These are phyloP conservation scores for Arthrobotrys megalospora DNA, from an alignment of 2,329 filamentous ascomycete species.

Conservation along the genomic window DNA sequence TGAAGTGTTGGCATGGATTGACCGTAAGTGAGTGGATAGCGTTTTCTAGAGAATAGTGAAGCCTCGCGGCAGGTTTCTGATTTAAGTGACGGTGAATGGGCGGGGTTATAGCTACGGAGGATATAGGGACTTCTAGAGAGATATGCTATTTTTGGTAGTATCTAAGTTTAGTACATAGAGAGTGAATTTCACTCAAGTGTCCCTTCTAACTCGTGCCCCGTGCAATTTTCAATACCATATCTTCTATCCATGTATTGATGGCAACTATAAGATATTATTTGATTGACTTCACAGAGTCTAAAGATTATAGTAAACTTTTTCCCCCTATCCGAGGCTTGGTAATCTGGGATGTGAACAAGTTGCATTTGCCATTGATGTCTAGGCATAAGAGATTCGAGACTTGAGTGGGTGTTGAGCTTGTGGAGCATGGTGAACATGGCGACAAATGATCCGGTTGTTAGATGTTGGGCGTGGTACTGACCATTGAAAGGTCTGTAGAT, in stretches of 20 bases:
- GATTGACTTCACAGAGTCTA: neutral
- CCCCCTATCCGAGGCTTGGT: no score
- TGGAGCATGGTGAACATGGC: constrained; percentile 23
- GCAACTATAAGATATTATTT: neutral
- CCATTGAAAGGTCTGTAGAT: neutral
- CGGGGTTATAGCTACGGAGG: no score
- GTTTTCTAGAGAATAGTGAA: no score
- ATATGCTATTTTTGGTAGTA: no score
- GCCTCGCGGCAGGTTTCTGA: no score
- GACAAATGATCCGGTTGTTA: neutral
- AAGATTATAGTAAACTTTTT: neutral
- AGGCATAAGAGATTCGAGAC: neutral
- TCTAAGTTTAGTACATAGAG: no score
- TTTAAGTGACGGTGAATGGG: no score
- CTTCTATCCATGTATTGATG: neutral
- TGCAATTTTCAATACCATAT: constrained; percentile 8
- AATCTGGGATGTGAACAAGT: neutral
- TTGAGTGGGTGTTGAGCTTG: neutral
- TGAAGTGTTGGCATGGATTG: no score
- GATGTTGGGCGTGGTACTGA: neutral
- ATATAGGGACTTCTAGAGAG: no score
- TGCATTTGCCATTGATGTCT: constrained; percentile 3
- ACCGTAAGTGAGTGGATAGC: no score
- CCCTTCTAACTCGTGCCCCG: constrained; percentile 26
- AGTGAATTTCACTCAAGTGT: neutral